Evolutionary conservation across 169 alveolate genomes (phyloP), one percentile per base, ranked within the genome.

Genomic region (Plasmodium gallinaceum): DNA sequence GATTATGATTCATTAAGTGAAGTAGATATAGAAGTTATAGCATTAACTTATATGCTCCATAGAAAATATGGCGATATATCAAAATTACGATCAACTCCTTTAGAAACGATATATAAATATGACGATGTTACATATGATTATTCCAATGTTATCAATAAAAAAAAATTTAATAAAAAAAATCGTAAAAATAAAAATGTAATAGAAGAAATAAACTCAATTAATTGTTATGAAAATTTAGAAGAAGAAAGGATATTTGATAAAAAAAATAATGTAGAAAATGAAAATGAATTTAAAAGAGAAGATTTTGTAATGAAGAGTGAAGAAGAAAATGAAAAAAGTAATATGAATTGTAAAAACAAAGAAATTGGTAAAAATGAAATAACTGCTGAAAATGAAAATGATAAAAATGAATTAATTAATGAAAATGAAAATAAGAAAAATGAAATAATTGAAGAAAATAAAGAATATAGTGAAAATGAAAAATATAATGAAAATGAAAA

Each of bases 11-110:
- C 88, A 65, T 92, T 96, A 37, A 94, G 97, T 43, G 92, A 86
- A 45, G 95, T 94, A 9, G 98, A 96, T 91, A 93, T 96, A 52
- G 94, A 87, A 39, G 95, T 96, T 52, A 95, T 96, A 32, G 98
- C 98, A 37, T 92, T 96, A 54, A 96, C 98, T 0, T 88, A 93
- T 48, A 87, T 93, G 74, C 62, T 94, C 54, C 97, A 93, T 65
- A 65, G 91, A 58, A 93, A 92, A 72, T 78, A 91, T 74, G 98
- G 97, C 14, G 98, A 96, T 61, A 74, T 90, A 43, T 92, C 95
- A 61, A 48, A 74, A 32, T 18, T 94, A 52, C 95, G 83, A 62
- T 52, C 92, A 20, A 70, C 62, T 65, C 94, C 95, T 0, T 61
- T 58, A 74, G 88, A 92, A 26, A 88, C 88, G 0, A 88, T 87